These are phyloP conservation scores for Zea mays DNA, from an alignment of 176 grass and related monocot genomes.

Conservation along the genomic window DNA sequence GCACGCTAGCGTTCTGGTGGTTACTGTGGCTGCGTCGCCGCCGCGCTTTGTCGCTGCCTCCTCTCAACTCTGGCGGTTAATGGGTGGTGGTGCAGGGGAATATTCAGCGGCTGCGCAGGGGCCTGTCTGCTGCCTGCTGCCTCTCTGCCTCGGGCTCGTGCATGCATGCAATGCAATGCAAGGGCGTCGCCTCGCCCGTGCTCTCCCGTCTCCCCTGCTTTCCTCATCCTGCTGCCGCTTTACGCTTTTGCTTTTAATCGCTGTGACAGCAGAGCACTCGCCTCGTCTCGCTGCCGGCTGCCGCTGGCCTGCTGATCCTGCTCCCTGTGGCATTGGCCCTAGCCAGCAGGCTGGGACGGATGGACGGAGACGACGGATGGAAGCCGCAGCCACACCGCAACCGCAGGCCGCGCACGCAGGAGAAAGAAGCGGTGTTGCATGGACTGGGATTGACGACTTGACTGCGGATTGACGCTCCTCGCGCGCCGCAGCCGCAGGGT, in stretches of 20 bases:
- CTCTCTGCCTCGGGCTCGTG: neutral
- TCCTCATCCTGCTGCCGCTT: conserved; percentile 23
- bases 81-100: conserved; percentile 50
- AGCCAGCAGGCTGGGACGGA: neutral
- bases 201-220: neutral
- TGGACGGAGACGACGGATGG: no score
- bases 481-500: neutral
- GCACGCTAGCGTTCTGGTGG: neutral
- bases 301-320: neutral
- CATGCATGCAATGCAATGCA: conserved; percentile 18
- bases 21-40: neutral
- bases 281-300: neutral
- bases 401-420: no score
- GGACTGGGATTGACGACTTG: neutral
- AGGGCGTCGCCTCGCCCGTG: conserved; percentile 36
- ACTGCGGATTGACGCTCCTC: neutral
- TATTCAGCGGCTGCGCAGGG: conserved; percentile 55
- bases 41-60: conserved; percentile 23
- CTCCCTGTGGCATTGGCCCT: neutral
- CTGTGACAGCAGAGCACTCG: conserved; percentile 47
- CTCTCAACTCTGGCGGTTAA: conserved; percentile 32
- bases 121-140: neutral
- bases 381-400: neutral
- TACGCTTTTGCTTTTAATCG: conserved; percentile 51
- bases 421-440: no score